These are phyloP conservation scores for Spongospora subterranea DNA, from an alignment of 208 protist species.

Conservation along the genomic window DNA sequence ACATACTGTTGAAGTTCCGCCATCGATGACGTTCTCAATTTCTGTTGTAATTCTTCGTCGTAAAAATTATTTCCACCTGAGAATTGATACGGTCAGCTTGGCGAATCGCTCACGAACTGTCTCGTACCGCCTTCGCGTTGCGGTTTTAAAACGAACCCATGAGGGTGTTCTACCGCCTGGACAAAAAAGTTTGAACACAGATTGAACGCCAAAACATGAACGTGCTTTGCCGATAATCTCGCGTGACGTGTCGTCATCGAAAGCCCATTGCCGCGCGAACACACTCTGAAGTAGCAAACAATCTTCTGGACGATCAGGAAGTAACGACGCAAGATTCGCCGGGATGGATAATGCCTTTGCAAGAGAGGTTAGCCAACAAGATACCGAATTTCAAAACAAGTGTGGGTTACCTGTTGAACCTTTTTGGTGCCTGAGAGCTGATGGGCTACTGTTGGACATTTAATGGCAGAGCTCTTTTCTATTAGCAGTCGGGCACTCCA, in stretches of 20 bases:
- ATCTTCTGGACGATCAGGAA: constrained; percentile 39
- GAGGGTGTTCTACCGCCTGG: constrained; percentile 75
- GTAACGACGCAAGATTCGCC: neutral
- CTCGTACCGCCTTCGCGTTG: constrained; percentile 84
- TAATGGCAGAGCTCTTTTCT: constrained; percentile 85
- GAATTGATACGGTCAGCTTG: neutral
- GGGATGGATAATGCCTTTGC: constrained; percentile 63
- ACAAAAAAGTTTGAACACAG: neutral
- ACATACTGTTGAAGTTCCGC: constrained; percentile 61
- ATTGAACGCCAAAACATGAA: too few relatives aligned
- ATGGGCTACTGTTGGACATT: constrained; percentile 90
- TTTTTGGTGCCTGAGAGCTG: constrained; percentile 93
- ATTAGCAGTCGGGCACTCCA: constrained; percentile 82
- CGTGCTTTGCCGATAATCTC: too few relatives aligned
- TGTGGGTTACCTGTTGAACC: constrained; percentile 84
- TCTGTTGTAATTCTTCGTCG: constrained; percentile 65
- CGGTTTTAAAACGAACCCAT: constrained; percentile 90
- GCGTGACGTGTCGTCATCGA: neutral
- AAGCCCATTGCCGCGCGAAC: constrained; percentile 80
- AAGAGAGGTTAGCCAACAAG: constrained; percentile 72
- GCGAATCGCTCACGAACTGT: neutral
- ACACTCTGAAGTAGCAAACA: constrained; percentile 81
- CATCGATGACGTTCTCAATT: constrained; percentile 76
- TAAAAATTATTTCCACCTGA: constrained; percentile 87
- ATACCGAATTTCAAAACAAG: constrained; percentile 73